Evolutionary conservation across 208 protist genomes (phyloP), one percentile per base, ranked within the genome.

Genomic region (Leishmania braziliensis): DNA sequence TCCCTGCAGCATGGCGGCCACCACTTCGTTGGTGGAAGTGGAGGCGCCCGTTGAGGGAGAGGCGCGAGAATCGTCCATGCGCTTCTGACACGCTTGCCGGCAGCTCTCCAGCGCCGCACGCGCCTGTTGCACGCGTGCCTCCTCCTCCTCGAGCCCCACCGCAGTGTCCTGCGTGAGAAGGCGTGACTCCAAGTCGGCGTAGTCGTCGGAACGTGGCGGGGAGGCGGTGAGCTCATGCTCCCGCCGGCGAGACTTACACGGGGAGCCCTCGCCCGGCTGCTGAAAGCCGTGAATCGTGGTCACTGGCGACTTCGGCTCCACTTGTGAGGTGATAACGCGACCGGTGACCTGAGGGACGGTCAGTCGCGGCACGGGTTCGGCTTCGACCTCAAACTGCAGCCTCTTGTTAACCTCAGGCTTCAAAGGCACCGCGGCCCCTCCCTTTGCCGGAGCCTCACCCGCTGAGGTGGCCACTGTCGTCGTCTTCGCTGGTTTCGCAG

Each of bases 1-100:
- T 9, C 90, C 92, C 70, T 94, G 92, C 78, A 94, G 72, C 80
- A 92, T 86, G 58, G 89, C 82, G 5, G 88, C 84, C 0, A 91
- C 73, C 12, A 89, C 74, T n/a, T 91, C 84, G 63, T 85, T 86
- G 9, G 75, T 82, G 20, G 78, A 86, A n/a, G 71, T 62, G 46
- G 74, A 54, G 12, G 72, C 33, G 48, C 46, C 71, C 58, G 29
- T 56, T 63, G 39, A 36, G 46, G 54, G 82, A 18, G 72, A 60
- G 26, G 73, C 72, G 12, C 73, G 77, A 2, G 39, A 26, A 20
- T 46, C 77, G 23, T 71, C 60, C 36, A 33, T 36, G 36, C 77
- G 70, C 8, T 62, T 16, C 54, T 85, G 71, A 2, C 73, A 56
- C 43, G 78, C 73, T 56, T 78, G 65, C 46, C 73, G 77, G 33